Base-by-base conservation (phyloP, 306 rosid genomes). In the Dryas alaskensis region DNA sequence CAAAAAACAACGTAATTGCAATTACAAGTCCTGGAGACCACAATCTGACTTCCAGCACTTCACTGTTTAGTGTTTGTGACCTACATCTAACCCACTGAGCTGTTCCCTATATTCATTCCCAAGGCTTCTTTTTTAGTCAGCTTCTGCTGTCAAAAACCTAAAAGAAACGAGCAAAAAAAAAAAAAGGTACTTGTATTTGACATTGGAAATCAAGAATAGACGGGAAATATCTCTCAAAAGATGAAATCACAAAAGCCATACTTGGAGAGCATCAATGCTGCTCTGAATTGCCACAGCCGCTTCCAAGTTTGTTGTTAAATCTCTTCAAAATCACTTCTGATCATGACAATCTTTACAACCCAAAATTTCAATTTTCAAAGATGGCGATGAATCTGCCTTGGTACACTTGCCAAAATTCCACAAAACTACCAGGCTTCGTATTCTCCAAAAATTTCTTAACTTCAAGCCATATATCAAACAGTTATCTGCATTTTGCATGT, bases 401-500 rank as follows among this genome's bases (percentile, higher is more conserved):
- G 47, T 17, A 54, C 14, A 74, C n/a, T 4, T 44, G 37, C 48
- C 72, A 79, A 78, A 75, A 72, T 55, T 69, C 79, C 73, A 22
- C 50, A 72, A 44, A 65, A 76, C 11, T 60, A 62, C 67, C 11
- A 68, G 70, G 50, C 51, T 79, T 60, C 73, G 45, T 80, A 72
- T 61, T 49, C 72, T 74, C 48, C 40, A 65, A 48, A 19, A 61
- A 50, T 65, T 69, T 53, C 45, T 53, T n/a, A 54, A 49, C 27
- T 64, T 39, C 25, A 76, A 65, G 68, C 48, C 37, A 31, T 31
- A 31, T 22, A 73, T 71, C 70, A 49, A 47, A 42, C 10, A 50
- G 49, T 78, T 82, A 77, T 73, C 65, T 72, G 50, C 27, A 25
- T 82, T 73, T 85, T 61, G 61, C 47, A 31, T 62, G 69, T 12